Evolutionary conservation across 2,329 filamentous ascomycete genomes (phyloP), one percentile per base, ranked within the genome.

Genomic region (Stachybotrys echinatus): DNA sequence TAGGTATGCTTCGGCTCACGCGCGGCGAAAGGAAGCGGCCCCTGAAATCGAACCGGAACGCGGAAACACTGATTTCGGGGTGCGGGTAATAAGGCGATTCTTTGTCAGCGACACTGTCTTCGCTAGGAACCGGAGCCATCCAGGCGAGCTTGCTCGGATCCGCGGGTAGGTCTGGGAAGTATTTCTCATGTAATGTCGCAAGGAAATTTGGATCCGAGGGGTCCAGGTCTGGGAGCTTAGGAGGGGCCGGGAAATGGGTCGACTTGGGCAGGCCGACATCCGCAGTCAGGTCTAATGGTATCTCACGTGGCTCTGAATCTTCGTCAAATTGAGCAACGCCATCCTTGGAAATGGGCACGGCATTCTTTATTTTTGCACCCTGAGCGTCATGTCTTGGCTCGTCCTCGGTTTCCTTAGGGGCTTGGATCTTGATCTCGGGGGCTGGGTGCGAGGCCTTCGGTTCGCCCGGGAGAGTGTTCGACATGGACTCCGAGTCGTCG

Each of bases 61-160:
- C 82, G 1, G 87, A 84, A 2, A 92, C 76, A 31, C 87, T 76
- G n/a, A 95, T 79, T 39, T 80, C 75, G 53, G 89, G 84, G 14
- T 81, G 78, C 0, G 92, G 91, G 64, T 92, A 88, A 72, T 97
- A 97, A 8, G 90, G 80, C 3, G 87, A 90, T 56, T 85, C 80
- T 55, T 76, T 77, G 61, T 88, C 85, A 20, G 84, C 83, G 40
- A 79, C 67, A 42, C 81, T 84, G 62, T 84, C 79, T 44, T 80
- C 67, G 5, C 84, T 83, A 6, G 84, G 84, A 46, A 87, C 63
- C 14, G 87, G 85, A 47, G 85, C 84, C 81, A 97, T 94, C 92
- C 92, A 99, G 19, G 89, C 88, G 4, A 96, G 81, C 48, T 89
- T 87, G 51, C 85, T 84, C 0, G 92, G 91, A 67, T 96, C 89